A percentile compares a stretch with the other conserved stretches of the same genome.
These are phyloP conservation scores for Leishmania aethiopica DNA, from an alignment of 208 protist species.

Conservation along the genomic window DNA sequence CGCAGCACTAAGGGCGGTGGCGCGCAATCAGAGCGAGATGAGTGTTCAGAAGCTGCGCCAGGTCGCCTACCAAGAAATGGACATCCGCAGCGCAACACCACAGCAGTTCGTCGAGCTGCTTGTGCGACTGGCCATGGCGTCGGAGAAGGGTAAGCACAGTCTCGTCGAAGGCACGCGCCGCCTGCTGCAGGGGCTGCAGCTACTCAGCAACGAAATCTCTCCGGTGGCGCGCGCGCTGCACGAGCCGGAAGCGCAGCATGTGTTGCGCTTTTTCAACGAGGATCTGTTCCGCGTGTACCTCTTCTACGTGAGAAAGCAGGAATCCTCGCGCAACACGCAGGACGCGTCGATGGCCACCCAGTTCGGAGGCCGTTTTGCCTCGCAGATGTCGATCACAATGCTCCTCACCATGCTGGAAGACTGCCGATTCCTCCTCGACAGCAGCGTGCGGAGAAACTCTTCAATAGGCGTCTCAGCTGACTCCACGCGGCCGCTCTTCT, in stretches of 20 bases:
- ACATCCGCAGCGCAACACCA: conserved; percentile 66
- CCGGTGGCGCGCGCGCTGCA: conserved; percentile 40
- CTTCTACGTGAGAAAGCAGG: conserved; percentile 81
- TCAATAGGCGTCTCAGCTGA: conserved; percentile 2
- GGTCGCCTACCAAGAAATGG: conserved; percentile 74
- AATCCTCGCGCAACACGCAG: conserved; percentile 37
- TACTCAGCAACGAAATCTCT: conserved; percentile 28
- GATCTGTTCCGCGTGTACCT: conserved; percentile 80
- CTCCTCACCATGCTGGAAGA: conserved; percentile 71
- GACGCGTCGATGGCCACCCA: conserved; percentile 50
- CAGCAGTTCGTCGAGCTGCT: conserved; percentile 81
- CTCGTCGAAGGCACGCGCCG: conserved; percentile 54
- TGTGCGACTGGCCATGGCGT: conserved; percentile 53
- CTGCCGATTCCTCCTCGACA: conserved; percentile 58
- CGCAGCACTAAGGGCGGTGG: conserved; percentile 38
- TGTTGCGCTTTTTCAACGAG: conserved; percentile 71
- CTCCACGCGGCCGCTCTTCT: conserved; percentile 29
- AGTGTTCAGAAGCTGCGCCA: conserved; percentile 44
- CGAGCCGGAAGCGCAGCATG: conserved; percentile 46
- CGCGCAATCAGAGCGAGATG: conserved; percentile 49
- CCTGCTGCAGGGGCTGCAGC: conserved; percentile 45
- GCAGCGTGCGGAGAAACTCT: conserved; percentile 10
- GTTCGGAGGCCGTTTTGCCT: conserved; percentile 68
- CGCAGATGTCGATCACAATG: conserved; percentile 48
- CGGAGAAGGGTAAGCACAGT: conserved; percentile 30